Percentiles rank a stretch among this genome's conserved stretches.
These are phyloP conservation scores for Hericium alpestre DNA, from an alignment of 768 basidiomycete genomes.

Conservation along the genomic window DNA sequence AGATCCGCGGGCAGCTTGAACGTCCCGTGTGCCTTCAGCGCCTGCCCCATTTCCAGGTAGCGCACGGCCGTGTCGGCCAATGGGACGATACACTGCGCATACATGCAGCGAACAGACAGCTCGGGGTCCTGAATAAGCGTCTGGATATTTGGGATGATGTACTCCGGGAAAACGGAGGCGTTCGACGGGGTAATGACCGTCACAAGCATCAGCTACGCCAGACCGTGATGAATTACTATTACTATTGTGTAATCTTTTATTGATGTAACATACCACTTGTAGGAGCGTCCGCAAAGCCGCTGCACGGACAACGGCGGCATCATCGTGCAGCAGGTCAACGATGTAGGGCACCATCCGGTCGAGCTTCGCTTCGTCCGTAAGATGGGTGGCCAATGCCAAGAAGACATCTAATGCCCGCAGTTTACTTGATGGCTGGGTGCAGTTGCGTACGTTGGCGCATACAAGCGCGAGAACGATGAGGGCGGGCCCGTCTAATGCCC, in stretches of 20 bases:
- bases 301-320: slow-evolving; percentile 71
- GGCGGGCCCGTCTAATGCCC: slow-evolving; percentile 67
- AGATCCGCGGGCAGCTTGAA: slow-evolving; percentile 53
- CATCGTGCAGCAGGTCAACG: slow-evolving; percentile 81
- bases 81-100: slow-evolving; percentile 77
- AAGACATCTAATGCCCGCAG: slow-evolving; percentile 79
- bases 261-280: slow-evolving; percentile 55
- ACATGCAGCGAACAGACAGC: slow-evolving; percentile 66
- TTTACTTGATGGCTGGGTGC: slow-evolving; percentile 75
- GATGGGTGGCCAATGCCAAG: slow-evolving; percentile 64
- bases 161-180: slow-evolving; percentile 81
- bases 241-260: background rate
- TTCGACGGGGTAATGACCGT: slow-evolving; percentile 58
- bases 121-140: slow-evolving; percentile 79
- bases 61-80: slow-evolving; percentile 79
- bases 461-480: slow-evolving; percentile 80
- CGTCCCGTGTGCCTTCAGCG: slow-evolving; percentile 73
- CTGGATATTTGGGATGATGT: slow-evolving; percentile 84
- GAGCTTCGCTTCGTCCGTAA: slow-evolving; percentile 91
- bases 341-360: slow-evolving; percentile 91
- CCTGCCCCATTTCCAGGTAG: slow-evolving; percentile 91
- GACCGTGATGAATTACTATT: background rate
- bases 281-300: slow-evolving; percentile 69
- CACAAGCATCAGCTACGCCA: slow-evolving; percentile 41
- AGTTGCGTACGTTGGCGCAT: slow-evolving; percentile 84